phyloP scores from a whole-genome alignment of 352 stramenopile species.

The Globisporangium orthogonon region DNA sequence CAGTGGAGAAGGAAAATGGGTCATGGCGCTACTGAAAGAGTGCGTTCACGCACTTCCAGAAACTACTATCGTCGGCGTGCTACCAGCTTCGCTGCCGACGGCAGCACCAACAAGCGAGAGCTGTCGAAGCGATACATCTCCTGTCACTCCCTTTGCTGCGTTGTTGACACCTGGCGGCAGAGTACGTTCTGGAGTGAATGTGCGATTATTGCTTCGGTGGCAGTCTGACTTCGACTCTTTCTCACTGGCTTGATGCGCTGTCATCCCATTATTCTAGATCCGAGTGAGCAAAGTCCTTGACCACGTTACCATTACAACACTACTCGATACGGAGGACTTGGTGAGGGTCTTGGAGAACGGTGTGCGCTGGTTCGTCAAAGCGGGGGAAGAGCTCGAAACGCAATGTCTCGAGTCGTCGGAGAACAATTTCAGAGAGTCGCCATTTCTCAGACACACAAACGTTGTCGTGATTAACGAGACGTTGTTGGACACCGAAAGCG shows the following conservation, averaged over 20 bases:
- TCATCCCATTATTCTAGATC: background rate
- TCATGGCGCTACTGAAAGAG: constrained; percentile 13
- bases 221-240: background rate
- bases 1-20: constrained; percentile 10
- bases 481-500: no score
- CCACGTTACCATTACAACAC: background rate
- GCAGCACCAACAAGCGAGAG: background rate
- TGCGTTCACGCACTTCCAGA: constrained; percentile 8
- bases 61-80: constrained; percentile 4
- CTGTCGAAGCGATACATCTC: background rate
- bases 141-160: background rate
- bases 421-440: background rate
- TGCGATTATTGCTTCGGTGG: background rate
- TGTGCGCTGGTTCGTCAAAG: background rate
- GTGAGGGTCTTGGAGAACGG: background rate
- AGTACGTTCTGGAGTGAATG: background rate
- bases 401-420: background rate
- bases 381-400: background rate
- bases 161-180: constrained; percentile 10
- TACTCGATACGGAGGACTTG: background rate
- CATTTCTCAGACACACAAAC: constrained; percentile 3
- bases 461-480: constrained; percentile 13
- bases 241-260: background rate
- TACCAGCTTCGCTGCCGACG: background rate
- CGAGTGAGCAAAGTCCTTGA: constrained; percentile 12